A percentile compares a stretch with the other conserved stretches of the same genome.
phyloP scores from a whole-genome alignment of 106 monocot species.

The Allium sativum region DNA sequence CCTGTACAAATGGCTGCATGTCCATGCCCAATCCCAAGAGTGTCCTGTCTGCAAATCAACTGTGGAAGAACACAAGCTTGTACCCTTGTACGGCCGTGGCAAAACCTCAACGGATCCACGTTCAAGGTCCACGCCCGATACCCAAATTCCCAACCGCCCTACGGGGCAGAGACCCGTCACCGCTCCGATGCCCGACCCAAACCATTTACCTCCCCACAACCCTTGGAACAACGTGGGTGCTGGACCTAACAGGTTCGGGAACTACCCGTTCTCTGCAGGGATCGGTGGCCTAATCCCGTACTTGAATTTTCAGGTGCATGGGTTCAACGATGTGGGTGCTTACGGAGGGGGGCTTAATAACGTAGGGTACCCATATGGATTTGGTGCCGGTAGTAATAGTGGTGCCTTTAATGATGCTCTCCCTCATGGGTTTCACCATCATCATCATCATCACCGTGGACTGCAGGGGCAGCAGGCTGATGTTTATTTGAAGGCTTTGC shows the following conservation, averaged over 20 bases:
- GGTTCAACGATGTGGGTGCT: constrained; percentile 23
- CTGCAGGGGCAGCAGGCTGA: constrained; percentile 21
- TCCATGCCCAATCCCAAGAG: constrained; percentile 48
- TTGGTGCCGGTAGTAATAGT: constrained; percentile 23
- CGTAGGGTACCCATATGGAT: constrained; percentile 27
- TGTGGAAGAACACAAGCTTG: constrained; percentile 48
- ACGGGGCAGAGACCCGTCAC: constrained; percentile 47
- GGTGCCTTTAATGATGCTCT: constrained; percentile 29
- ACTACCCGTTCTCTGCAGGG: constrained; percentile 26
- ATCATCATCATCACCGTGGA: background rate
- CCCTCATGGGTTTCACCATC: constrained; percentile 16
- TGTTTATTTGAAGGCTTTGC: constrained; percentile 21
- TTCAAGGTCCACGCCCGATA: constrained; percentile 24
- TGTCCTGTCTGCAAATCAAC: constrained; percentile 71
- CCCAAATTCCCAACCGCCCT: constrained; percentile 45
- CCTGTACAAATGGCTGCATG: constrained; percentile 61
- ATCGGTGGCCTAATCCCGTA: constrained; percentile 32
- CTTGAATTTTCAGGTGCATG: constrained; percentile 38
- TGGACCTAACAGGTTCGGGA: constrained; percentile 23
- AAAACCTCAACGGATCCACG: constrained; percentile 37
- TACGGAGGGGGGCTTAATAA: constrained; percentile 14
- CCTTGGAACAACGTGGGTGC: constrained; percentile 27
- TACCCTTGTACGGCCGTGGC: constrained; percentile 60
- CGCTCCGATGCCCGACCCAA: constrained; percentile 24
- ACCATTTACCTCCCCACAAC: constrained; percentile 24